Conservation (phyloP, 2,329 filamentous ascomycete genomes). For the Aspergillus ochraceus region DNA sequence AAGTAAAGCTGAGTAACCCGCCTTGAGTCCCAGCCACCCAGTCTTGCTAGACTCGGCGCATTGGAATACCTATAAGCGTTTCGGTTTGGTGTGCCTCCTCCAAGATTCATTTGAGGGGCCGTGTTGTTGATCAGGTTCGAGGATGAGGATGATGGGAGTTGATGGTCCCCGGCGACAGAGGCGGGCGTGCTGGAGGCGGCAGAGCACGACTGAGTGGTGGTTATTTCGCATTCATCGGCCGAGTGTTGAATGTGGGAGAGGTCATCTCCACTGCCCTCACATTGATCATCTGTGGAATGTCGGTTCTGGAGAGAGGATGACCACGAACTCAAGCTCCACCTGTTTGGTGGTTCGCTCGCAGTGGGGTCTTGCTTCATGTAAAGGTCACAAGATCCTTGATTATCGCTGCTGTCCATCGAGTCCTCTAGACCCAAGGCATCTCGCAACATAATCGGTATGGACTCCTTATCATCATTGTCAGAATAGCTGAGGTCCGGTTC, state of each 20-base stretch:
- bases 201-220: conserved; percentile 37
- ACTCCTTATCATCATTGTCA: conserved; percentile 53
- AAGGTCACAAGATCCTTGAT: conserved; percentile 27
- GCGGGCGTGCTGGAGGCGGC: conserved; percentile 32
- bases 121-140: conserved; percentile 30
- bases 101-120: conserved; percentile 41
- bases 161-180: conserved; percentile 38
- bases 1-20: conserved; percentile 58
- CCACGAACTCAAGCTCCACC: conserved; percentile 50
- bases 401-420: conserved; percentile 30
- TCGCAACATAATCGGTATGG: conserved; percentile 57
- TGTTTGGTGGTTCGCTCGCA: conserved; percentile 26
- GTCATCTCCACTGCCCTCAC: conserved; percentile 39
- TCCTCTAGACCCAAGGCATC: conserved; percentile 45
- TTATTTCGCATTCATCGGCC: conserved; percentile 27
- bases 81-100: conserved; percentile 37
- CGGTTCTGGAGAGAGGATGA: conserved; percentile 42
- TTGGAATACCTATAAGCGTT: conserved; percentile 45
- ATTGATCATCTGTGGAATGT: conserved; percentile 34
- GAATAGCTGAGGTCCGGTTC: conserved; percentile 42
- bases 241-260: conserved; percentile 29
- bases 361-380: conserved; percentile 21
- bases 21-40: conserved; percentile 55
- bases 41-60: conserved; percentile 55
- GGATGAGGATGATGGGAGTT: not conserved